Conservation (phyloP, 495 filamentous ascomycete genomes). For the Cercophora samala region DNA sequence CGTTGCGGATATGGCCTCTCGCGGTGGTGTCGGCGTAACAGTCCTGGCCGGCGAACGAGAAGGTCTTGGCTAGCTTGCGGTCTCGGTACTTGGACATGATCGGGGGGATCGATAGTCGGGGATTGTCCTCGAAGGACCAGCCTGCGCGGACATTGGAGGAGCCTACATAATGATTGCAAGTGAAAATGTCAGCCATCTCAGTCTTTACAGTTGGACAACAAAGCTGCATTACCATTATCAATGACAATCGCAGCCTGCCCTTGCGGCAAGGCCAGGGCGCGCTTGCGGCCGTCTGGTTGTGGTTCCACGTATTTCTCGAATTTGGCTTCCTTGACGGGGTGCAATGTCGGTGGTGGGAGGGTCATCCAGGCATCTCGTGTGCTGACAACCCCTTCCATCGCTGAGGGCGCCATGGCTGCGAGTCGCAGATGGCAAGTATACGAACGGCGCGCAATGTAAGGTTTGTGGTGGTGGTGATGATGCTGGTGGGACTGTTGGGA, state of each 20-base stretch:
- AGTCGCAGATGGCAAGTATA: background rate
- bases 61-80: slow-evolving; percentile 82
- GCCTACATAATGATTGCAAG: slow-evolving; percentile 48
- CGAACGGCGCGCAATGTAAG: background rate
- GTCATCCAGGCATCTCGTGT: slow-evolving; percentile 38
- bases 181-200: slow-evolving; percentile 10
- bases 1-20: slow-evolving; percentile 80
- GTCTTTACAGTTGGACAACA: background rate
- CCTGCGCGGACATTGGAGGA: slow-evolving; percentile 86
- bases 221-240: slow-evolving; percentile 74
- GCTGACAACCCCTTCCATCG: slow-evolving; percentile 36
- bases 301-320: slow-evolving; percentile 71
- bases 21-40: slow-evolving; percentile 92
- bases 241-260: slow-evolving; percentile 80
- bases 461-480: background rate
- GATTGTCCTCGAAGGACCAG: slow-evolving; percentile 84
- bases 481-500: background rate
- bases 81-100: slow-evolving; percentile 93
- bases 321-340: slow-evolving; percentile 64
- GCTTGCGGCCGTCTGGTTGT: slow-evolving; percentile 63
- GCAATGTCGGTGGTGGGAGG: slow-evolving; percentile 45
- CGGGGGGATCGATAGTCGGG: slow-evolving; percentile 76
- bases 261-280: slow-evolving; percentile 49
- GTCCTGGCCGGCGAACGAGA: slow-evolving; percentile 86
- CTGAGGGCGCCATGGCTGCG: slow-evolving; percentile 44